Base-by-base conservation (phyloP, 176 grass and related monocot genomes). In the Oryza nivara region DNA sequence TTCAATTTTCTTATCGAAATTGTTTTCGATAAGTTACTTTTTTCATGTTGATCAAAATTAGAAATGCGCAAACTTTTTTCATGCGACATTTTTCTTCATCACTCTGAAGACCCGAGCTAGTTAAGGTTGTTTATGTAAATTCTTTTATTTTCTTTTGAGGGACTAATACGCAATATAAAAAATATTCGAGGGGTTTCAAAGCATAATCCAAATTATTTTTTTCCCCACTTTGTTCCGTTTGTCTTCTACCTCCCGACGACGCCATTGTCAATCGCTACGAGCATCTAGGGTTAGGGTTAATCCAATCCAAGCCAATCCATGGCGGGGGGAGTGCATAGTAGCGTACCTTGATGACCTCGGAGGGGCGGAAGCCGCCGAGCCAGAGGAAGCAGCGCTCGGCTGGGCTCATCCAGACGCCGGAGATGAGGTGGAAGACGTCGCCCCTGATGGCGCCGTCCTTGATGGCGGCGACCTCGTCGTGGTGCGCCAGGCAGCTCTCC, bases 301-400 rank as follows among this genome's bases (percentile, higher is more conserved):
- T 19, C 44, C n/a, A 19, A 9, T n/a, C 58, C 6, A 44, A n/a
- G 51, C 36, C 36, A 28, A 28, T 28, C 28, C 28, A 38, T 38
- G 22, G 44, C 43, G 3, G 9, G n/a, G 9, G n/a, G 1, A 28
- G 28, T 28, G 28, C 28, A 28, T 28, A 28, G 28, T 28, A 28
- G 2, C 83, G 66, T 52, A 99, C 96, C 96, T 99, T 99, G 84
- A 99, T 90, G 87, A 96, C 78, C 48, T 96, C 96, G 23, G 96
- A 99, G 51, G 96, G 96, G 13, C 96, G 93, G 83, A 99, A 96
- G 16, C 90, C 96, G 52, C 96, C 96, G 60, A 99, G 89, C 96
- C 96, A 99, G 83, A 99, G 94, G 93, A 99, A 99, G 87, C 96
- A 96, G 74, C 96, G 93, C 93, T 99, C 93, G 45, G 91, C 93